Base-by-base conservation (phyloP, 352 stramenopile genomes). In the Peronospora destructor region DNA sequence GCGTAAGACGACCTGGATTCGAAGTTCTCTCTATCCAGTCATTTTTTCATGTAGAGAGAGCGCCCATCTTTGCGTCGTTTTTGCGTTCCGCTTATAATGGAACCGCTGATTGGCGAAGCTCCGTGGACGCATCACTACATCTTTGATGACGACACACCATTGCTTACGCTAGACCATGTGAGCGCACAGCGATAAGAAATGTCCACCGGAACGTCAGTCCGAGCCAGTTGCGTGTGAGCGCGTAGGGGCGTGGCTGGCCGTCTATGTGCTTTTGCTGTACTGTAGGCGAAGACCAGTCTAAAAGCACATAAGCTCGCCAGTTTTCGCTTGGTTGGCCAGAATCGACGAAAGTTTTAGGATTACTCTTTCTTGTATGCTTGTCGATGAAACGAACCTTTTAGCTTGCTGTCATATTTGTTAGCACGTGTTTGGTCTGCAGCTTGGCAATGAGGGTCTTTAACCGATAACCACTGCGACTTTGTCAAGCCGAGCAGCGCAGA, bases 391-490 rank as follows among this genome's bases (percentile, higher is more conserved):
- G 26, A 10, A 9, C 13, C 23, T 45, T 26, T 64, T 11, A 45
- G 49, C 43, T 9, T 7, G 2, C 21, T 13, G 35, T 45, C 5
- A 5, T 34, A 33, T 46, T 26, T 29, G 11, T 51, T 41, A 49
- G 10, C 14, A 14, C 14, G 32, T 28, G n/a, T 13, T 45, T 76
- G 66, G 50, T 51, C 64, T 74, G 52, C 40, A 48, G 2, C 30
- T 79, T 21, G 63, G 66, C 3, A 45, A 71, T 16, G 47, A 45
- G 3, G 66, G 59, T 0, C 43, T 71, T 49, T 33, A 9, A 8
- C 50, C 40, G 17, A 44, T 76, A 3, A 26, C 45, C 4, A 45
- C 43, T 11, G 53, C n/a, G n/a, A n/a, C n/a, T n/a, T n/a, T n/a
- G n/a, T n/a, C n/a, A 37, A 35, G 32, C 6, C 40, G 39, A 39